Evolutionary conservation across 495 filamentous ascomycete genomes (phyloP).

Genomic region (Stereocaulon alpinum): DNA sequence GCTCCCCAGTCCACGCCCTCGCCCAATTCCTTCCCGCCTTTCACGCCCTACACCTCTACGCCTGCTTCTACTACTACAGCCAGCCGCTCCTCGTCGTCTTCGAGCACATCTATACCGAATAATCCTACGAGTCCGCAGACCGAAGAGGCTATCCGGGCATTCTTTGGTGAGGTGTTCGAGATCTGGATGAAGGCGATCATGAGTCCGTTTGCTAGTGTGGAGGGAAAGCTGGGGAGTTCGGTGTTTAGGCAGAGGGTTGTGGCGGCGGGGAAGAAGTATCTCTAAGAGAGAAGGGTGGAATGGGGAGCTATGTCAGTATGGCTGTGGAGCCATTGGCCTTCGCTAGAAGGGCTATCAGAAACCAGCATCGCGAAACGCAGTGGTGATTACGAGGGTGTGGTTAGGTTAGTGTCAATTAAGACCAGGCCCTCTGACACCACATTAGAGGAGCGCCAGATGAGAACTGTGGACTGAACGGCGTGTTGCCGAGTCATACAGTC

Average conservation of each 20-base stretch:
- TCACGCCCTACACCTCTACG: slow-evolving; percentile 22
- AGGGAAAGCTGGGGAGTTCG: slow-evolving; percentile 72
- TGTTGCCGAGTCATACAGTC: too few relatives aligned
- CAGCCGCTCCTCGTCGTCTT: slow-evolving; percentile 5
- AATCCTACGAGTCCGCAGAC: slow-evolving; percentile 80
- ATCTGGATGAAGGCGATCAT: slow-evolving; percentile 93
- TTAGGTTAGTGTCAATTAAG: too few relatives aligned
- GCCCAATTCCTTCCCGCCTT: slow-evolving; percentile 28
- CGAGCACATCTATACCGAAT: slow-evolving; percentile 47
- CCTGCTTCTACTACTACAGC: slow-evolving; percentile 24
- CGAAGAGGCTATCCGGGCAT: slow-evolving; percentile 87
- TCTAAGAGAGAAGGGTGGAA: slow-evolving; percentile 39
- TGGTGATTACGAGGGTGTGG: too few relatives aligned
- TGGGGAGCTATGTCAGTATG: background rate
- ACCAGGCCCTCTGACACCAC: too few relatives aligned
- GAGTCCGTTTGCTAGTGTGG: slow-evolving; percentile 83
- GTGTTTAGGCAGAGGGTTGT: slow-evolving; percentile 73
- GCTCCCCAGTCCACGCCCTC: slow-evolving; percentile 17
- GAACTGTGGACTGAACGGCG: too few relatives aligned
- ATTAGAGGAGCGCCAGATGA: too few relatives aligned
- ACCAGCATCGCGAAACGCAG: too few relatives aligned
- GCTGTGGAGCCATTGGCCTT: too few relatives aligned
- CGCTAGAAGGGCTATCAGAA: background rate
- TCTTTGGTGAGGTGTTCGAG: slow-evolving; percentile 91
- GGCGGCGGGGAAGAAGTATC: slow-evolving; percentile 85